Base-by-base conservation (phyloP, 805 yeast species). In the Ogataea polymorpha region DNA sequence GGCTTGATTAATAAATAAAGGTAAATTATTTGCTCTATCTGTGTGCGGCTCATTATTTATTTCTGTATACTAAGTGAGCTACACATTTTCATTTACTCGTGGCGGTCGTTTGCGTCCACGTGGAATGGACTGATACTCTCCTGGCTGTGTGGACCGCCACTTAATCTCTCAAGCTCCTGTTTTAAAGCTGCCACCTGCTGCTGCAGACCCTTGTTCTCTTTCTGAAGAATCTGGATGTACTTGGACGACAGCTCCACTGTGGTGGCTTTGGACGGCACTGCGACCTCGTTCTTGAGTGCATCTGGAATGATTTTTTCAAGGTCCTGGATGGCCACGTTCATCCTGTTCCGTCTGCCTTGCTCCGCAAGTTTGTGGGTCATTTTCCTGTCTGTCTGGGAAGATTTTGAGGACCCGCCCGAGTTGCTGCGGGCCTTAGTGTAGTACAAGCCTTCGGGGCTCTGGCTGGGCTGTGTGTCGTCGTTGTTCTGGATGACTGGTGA, bases 301-400 rank as follows among this genome's bases (percentile, higher is more conserved):
- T 80, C 76, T 0, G 96, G 95, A 16, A 91, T 72, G 46, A 88
- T 63, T 8, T 68, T 54, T 7, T 82, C 81, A 44, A 91, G 67
- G 31, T 86, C 96, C 32, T 78, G 79, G 23, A 91, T 80, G 0
- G 97, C 98, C 41, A 71, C 66, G 61, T 93, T 93, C 82, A 91
- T 84, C 48, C 99, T 72, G 61, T 91, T 90, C 53, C 99, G 75
- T 39, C 99, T 74, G 12, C 96, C 98, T 63, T 93, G 97, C 64
- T 91, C 99, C 0, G 99, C 98, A 12, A 87, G 73, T 59, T 91
- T 90, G 63, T 91, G 99, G 30, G 78, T 77, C 2, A 83, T 77
- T 53, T 82, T 80, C 58, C 84, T 82, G 21, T 75, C 70, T 4
- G 46, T 28, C 8, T 42, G 43, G 20, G 25, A 21, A 2, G 54